Evolutionary conservation across 192 early-diverging fungal genomes (phyloP), one percentile per base, ranked within the genome.

Genomic region (Lunasporangiospora selenospora): DNA sequence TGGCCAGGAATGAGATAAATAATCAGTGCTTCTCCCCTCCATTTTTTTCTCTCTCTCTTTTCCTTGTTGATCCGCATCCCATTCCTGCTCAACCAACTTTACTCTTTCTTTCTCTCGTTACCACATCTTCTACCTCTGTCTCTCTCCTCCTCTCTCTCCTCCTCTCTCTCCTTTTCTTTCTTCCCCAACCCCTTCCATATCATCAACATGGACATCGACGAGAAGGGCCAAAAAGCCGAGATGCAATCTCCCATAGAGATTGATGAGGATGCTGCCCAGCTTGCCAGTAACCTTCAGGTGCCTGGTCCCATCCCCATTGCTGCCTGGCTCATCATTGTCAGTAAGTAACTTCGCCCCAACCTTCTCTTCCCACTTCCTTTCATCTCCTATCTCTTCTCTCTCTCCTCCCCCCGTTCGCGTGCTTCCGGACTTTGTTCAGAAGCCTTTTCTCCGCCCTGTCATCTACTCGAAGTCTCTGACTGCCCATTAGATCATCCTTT

Each of bases 311-410:
- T 73, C 30, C 69, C 69, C 31, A 13, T 63, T 33, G 53, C 69
- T 41, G 60, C 69, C 23, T 73, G 69, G 69, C 53, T 73, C 24
- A 73, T 73, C 33, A 73, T 73, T 46, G 59, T 62, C 49, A 73
- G 69, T 73, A 85, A 79, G 78, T 87, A 23, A 60, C n/a, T n/a
- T n/a, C n/a, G n/a, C n/a, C n/a, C n/a, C n/a, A n/a, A n/a, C n/a
- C n/a, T n/a, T n/a, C n/a, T n/a, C n/a, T n/a, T n/a, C n/a, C n/a
- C n/a, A n/a, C n/a, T n/a, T n/a, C n/a, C n/a, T n/a, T n/a, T n/a
- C n/a, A n/a, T n/a, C n/a, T n/a, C n/a, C n/a, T n/a, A n/a, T n/a
- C n/a, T n/a, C n/a, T n/a, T n/a, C n/a, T n/a, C n/a, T n/a, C n/a
- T n/a, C n/a, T n/a, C n/a, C n/a, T n/a, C n/a, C n/a, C n/a, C n/a